phyloP scores from a whole-genome alignment of 2,329 filamentous ascomycete species.

The Dactylellina haptotyla region DNA sequence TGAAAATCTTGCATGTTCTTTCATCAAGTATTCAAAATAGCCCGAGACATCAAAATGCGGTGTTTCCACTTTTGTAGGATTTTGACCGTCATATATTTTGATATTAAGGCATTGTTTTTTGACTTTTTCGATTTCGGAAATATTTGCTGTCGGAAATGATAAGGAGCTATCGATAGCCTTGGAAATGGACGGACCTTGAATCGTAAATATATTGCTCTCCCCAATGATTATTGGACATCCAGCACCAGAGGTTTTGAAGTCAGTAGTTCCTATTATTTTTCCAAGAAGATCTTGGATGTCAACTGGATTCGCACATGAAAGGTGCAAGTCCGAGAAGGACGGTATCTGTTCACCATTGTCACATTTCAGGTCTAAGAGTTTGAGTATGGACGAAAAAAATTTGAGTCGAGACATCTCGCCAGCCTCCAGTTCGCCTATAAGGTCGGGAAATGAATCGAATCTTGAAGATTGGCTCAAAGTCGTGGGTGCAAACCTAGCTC shows the following conservation, averaged over 20 bases:
- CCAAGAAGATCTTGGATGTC: slow-evolving; percentile 74
- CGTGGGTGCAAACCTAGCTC: slow-evolving; percentile 80
- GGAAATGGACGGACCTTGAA: neutral
- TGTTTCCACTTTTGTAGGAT: slow-evolving; percentile 70
- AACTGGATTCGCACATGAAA: slow-evolving; percentile 74
- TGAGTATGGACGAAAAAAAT: slow-evolving; percentile 82
- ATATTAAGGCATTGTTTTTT: slow-evolving; percentile 79
- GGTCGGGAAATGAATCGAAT: slow-evolving; percentile 74
- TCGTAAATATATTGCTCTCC: slow-evolving; percentile 9
- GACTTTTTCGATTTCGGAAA: slow-evolving; percentile 69
- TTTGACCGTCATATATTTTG: slow-evolving; percentile 73
- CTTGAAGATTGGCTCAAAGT: slow-evolving; percentile 77
- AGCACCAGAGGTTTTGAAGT: neutral
- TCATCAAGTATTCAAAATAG: slow-evolving; percentile 55
- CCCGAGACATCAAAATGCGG: slow-evolving; percentile 76
- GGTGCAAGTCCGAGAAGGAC: slow-evolving; percentile 81
- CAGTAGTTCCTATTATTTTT: neutral
- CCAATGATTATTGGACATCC: neutral
- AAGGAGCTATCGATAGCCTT: neutral
- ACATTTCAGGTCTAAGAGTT: slow-evolving; percentile 82
- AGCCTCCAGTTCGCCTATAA: slow-evolving; percentile 74
- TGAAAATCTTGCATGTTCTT: slow-evolving; percentile 62
- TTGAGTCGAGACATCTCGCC: slow-evolving; percentile 76
- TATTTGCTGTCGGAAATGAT: neutral
- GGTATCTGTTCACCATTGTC: slow-evolving; percentile 66